A percentile compares a stretch with the other conserved stretches of the same genome.
phyloP scores from a whole-genome alignment of 805 yeast genomes.

The Kodamaea jinghongensis region DNA sequence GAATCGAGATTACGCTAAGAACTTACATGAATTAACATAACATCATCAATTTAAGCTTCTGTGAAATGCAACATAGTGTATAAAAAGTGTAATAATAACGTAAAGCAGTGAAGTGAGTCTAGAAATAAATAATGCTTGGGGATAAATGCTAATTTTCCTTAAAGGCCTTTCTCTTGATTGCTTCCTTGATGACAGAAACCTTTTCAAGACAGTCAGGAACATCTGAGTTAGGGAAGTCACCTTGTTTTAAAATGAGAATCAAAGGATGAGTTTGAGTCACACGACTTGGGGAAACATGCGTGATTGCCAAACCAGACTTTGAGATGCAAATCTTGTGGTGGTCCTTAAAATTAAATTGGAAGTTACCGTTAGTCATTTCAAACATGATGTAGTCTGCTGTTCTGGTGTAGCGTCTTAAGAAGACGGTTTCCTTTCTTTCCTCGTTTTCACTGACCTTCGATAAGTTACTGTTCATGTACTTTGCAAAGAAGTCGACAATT shows the following conservation, averaged over 20 bases:
- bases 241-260: constrained; percentile 41
- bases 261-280: constrained; percentile 66
- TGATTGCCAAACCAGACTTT: constrained; percentile 69
- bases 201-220: constrained; percentile 44
- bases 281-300: constrained; percentile 78
- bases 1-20: no score
- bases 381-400: constrained; percentile 83
- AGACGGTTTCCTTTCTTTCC: constrained; percentile 64
- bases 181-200: constrained; percentile 55
- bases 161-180: constrained; percentile 46
- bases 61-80: no score
- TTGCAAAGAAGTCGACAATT: constrained; percentile 83
- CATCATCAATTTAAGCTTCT: no score
- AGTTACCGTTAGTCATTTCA: constrained; percentile 86
- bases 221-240: constrained; percentile 38
- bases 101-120: no score
- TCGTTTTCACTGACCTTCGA: constrained; percentile 72
- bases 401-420: constrained; percentile 80
- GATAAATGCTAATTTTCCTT: constrained; percentile 13
- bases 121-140: constrained; percentile 1
- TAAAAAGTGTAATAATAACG: no score
- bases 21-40: no score
- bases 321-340: constrained; percentile 86
- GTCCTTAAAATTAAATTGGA: constrained; percentile 93
- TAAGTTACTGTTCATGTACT: constrained; percentile 87